These are phyloP conservation scores for Ophiostoma fasciatum DNA, from an alignment of 2,329 filamentous ascomycete species.

Conservation along the genomic window DNA sequence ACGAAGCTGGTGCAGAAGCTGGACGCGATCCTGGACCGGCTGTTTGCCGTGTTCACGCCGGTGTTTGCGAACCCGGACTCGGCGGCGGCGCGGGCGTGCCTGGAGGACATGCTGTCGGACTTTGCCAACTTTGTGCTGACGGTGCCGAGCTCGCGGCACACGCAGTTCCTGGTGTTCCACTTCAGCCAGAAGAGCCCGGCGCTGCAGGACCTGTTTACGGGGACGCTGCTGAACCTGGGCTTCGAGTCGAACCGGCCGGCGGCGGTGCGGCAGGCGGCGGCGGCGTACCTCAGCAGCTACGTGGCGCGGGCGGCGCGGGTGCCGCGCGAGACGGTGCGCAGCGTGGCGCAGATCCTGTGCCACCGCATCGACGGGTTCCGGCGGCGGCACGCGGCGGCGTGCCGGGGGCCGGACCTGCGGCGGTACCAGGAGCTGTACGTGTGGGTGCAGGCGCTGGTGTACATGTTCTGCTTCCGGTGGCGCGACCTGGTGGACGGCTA, in stretches of 20 bases:
- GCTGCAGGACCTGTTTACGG: conserved; percentile 70
- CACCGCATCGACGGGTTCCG: conserved; percentile 64
- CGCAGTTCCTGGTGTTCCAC: conserved; percentile 92
- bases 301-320: conserved; percentile 81
- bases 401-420: conserved; percentile 71
- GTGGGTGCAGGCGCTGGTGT: conserved; percentile 75
- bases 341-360: conserved; percentile 67
- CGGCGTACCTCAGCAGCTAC: conserved; percentile 88
- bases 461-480: conserved; percentile 98
- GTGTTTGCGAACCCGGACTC: conserved; percentile 55
- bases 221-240: conserved; percentile 57
- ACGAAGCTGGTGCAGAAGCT: conserved; percentile 81
- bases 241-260: conserved; percentile 57
- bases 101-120: conserved; percentile 68
- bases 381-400: conserved; percentile 54
- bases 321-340: conserved; percentile 58
- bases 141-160: conserved; percentile 81
- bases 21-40: conserved; percentile 73
- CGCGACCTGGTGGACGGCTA: conserved; percentile 62
- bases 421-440: conserved; percentile 78
- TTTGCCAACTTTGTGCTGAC: conserved; percentile 82
- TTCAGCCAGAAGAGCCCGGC: conserved; percentile 72
- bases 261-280: conserved; percentile 67
- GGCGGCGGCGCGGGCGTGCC: conserved; percentile 53
- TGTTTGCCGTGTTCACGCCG: conserved; percentile 71